Percentiles rank a stretch among this genome's conserved stretches.
Evolutionary conservation across 164 flowering plant species (phyloP).

Genomic region (Tetrastigma voinierianum): DNA sequence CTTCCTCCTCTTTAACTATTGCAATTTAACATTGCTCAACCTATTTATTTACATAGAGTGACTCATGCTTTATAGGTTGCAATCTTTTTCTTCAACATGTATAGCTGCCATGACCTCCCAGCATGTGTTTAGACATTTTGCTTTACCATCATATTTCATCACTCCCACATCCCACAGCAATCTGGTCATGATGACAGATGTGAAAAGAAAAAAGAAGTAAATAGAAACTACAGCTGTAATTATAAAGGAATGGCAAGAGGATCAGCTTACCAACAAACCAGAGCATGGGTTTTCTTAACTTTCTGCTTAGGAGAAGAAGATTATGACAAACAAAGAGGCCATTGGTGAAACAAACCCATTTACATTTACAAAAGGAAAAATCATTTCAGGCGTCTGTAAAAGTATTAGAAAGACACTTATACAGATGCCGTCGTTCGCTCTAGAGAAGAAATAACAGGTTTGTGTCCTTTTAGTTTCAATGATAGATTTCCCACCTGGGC

Average conservation of each 20-base stretch:
- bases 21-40: conserved; percentile 66
- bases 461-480: conserved; percentile 81
- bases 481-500: conserved; percentile 80
- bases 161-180: conserved; percentile 99
- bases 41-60: conserved; percentile 47
- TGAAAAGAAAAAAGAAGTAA: not conserved
- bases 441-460: conserved; percentile 74
- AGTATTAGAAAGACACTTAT: conserved; percentile 34
- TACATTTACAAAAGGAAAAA: too few species aligned
- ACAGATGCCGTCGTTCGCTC: conserved; percentile 94
- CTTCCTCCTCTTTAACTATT: conserved; percentile 72
- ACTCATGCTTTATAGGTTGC: conserved; percentile 75
- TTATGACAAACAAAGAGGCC: too few species aligned
- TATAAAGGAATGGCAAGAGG: not conserved
- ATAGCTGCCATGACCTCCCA: conserved; percentile 99
- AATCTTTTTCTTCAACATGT: conserved; percentile 81
- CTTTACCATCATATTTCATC: conserved; percentile 87
- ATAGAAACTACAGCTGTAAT: not conserved
- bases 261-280: not conserved
- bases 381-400: not conserved
- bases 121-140: conserved; percentile 80
- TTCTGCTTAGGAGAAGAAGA: too few species aligned
- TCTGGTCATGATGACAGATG: conserved; percentile 44
- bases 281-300: not conserved
- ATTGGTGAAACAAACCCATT: too few species aligned